Percentiles rank a stretch among this genome's conserved stretches.
These are phyloP conservation scores for Cynanchum wilfordii DNA, from an alignment of 257 asterid genomes.

Conservation along the genomic window DNA sequence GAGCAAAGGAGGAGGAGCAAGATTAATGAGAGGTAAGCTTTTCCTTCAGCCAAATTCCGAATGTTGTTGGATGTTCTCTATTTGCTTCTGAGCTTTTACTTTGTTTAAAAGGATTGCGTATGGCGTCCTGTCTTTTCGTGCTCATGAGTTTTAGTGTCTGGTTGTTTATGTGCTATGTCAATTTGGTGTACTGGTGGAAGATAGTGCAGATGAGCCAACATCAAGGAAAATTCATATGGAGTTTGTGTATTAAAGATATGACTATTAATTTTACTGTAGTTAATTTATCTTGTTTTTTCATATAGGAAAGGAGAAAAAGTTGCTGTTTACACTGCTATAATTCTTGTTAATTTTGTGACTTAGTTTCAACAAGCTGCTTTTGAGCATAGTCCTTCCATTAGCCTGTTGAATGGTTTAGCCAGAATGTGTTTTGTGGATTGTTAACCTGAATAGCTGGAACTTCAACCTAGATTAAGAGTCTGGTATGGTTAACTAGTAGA, in stretches of 20 bases:
- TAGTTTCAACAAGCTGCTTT: neutral
- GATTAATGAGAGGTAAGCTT: constrained; percentile 69
- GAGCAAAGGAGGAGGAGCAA: constrained; percentile 84
- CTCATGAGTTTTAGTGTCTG: neutral
- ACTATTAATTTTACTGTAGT: neutral
- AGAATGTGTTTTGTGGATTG: neutral
- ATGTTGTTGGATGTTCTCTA: neutral
- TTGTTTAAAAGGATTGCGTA: neutral
- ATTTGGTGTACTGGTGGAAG: neutral
- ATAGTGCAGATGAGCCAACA: neutral
- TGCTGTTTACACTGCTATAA: neutral
- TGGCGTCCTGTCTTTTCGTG: neutral
- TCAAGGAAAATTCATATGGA: neutral
- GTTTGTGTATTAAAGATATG: neutral
- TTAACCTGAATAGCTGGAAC: neutral
- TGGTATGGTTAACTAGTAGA: neutral
- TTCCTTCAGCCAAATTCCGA: neutral
- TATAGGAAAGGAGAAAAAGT: neutral
- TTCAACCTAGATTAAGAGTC: neutral
- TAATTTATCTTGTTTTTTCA: neutral
- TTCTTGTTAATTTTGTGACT: neutral
- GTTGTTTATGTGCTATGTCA: neutral
- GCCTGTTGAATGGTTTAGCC: neutral
- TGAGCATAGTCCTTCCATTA: neutral
- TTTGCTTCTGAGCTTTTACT: neutral